Conservation (phyloP, 805 yeast species). For the Saturnispora diversa region DNA sequence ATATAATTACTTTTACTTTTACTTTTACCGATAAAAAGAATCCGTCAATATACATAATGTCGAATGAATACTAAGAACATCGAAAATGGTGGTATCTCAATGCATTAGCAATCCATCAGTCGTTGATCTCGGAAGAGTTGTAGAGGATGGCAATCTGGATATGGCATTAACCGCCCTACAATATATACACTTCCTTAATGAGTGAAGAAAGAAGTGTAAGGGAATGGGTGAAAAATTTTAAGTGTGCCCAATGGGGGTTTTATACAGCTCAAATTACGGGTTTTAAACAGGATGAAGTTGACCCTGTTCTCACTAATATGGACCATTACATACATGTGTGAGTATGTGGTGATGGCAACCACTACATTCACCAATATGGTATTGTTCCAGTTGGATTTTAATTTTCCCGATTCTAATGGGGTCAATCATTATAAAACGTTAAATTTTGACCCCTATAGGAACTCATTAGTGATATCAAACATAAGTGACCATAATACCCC, state of each 20-base stretch:
- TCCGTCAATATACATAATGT: not conserved
- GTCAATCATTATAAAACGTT: not conserved
- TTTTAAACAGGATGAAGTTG: no score
- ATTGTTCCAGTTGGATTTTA: not conserved
- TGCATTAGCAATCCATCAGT: not conserved
- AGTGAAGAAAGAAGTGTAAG: conserved; percentile 23
- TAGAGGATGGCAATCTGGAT: conserved; percentile 33
- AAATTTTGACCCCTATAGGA: conserved; percentile 5
- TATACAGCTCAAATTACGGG: no score
- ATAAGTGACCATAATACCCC: not conserved
- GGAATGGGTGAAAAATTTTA: not conserved
- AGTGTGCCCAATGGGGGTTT: not conserved
- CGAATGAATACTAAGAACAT: not conserved
- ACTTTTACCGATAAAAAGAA: no score
- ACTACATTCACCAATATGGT: no score
- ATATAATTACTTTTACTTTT: no score
- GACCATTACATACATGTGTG: no score
- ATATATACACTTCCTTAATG: conserved; percentile 31
- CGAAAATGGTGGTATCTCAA: not conserved
- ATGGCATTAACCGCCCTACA: conserved; percentile 34
- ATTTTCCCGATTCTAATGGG: not conserved
- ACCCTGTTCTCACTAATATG: no score
- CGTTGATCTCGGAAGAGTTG: conserved; percentile 30
- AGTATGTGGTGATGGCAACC: no score
- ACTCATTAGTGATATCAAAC: conserved; percentile 1